These are phyloP conservation scores for Neodidymelliopsis sp. DNA, from an alignment of 2,329 filamentous ascomycete genomes.

Conservation along the genomic window DNA sequence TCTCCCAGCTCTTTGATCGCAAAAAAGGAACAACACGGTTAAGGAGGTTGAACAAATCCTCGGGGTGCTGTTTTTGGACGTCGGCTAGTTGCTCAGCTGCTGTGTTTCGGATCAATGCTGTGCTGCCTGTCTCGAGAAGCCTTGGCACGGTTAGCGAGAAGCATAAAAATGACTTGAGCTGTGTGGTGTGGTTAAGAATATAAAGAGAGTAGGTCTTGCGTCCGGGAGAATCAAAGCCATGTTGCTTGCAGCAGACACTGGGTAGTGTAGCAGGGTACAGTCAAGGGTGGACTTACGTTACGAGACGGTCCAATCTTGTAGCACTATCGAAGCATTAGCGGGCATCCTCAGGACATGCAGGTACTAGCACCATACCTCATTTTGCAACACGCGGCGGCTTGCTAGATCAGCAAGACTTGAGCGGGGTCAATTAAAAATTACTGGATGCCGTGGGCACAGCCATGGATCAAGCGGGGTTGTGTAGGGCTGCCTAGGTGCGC, in stretches of 20 bases:
- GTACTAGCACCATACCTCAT: conserved; percentile 42
- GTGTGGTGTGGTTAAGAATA: not conserved
- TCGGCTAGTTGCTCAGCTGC: conserved; percentile 96
- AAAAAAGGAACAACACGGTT: conserved; percentile 95
- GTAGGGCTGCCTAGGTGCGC: conserved; percentile 11
- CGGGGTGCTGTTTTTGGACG: conserved; percentile 96
- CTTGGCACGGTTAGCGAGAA: conserved; percentile 58
- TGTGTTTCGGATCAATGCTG: conserved; percentile 92
- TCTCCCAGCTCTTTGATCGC: conserved; percentile 96
- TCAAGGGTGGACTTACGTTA: conserved; percentile 44
- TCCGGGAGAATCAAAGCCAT: not conserved
- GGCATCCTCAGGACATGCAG: conserved; percentile 34
- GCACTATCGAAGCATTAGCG: conserved; percentile 47
- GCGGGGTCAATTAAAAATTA: conserved; percentile 38
- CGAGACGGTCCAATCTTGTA: conserved; percentile 50
- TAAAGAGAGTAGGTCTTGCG: not conserved
- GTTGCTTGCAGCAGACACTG: not conserved
- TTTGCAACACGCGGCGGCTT: conserved; percentile 21
- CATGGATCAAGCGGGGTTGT: conserved; percentile 28
- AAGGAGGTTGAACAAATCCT: conserved; percentile 95
- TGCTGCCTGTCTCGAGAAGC: conserved; percentile 96
- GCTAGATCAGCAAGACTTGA: conserved; percentile 18
- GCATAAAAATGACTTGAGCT: not conserved
- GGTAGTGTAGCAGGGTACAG: conserved; percentile 11
- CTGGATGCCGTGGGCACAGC: conserved; percentile 28